phyloP scores from a whole-genome alignment of 768 basidiomycete genomes.

The Amanita inopinata region DNA sequence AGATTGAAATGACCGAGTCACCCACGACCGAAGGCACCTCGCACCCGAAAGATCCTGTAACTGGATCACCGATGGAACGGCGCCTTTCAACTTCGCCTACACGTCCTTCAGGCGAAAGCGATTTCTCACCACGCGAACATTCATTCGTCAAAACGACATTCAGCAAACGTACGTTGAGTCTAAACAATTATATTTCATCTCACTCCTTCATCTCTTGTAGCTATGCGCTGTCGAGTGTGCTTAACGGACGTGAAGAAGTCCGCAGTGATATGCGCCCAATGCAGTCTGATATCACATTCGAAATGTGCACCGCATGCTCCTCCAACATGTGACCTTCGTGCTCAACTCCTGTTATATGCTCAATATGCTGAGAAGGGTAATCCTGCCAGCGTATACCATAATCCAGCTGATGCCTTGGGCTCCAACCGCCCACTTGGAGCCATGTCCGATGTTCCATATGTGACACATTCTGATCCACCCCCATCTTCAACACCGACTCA shows the following conservation, averaged over 20 bases:
- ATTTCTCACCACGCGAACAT: constrained; percentile 62
- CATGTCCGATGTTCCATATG: constrained; percentile 48
- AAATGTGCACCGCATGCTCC: constrained; percentile 68
- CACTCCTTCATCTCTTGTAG: constrained; percentile 29
- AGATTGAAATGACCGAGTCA: constrained; percentile 34
- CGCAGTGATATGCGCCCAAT: constrained; percentile 81
- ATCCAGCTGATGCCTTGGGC: constrained; percentile 37
- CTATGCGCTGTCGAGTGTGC: constrained; percentile 83
- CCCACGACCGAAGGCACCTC: constrained; percentile 27
- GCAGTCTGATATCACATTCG: constrained; percentile 81
- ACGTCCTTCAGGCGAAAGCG: constrained; percentile 30
- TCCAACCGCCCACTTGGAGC: constrained; percentile 33
- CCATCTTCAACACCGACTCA: constrained; percentile 22
- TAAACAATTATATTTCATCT: constrained; percentile 1
- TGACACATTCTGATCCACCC: constrained; percentile 22
- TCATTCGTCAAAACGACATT: constrained; percentile 89
- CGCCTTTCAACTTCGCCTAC: constrained; percentile 31
- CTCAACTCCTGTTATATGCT: constrained; percentile 69
- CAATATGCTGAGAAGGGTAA: constrained; percentile 68
- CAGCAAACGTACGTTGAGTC: constrained; percentile 65
- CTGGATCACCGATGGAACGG: constrained; percentile 26
- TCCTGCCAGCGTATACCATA: constrained; percentile 40
- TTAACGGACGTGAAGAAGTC: constrained; percentile 70
- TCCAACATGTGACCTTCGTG: constrained; percentile 73
- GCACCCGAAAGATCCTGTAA: constrained; percentile 25